These are phyloP conservation scores for Coccomyxa subellipsoidea DNA, from an alignment of 163 green algal genomes.

Conservation along the genomic window DNA sequence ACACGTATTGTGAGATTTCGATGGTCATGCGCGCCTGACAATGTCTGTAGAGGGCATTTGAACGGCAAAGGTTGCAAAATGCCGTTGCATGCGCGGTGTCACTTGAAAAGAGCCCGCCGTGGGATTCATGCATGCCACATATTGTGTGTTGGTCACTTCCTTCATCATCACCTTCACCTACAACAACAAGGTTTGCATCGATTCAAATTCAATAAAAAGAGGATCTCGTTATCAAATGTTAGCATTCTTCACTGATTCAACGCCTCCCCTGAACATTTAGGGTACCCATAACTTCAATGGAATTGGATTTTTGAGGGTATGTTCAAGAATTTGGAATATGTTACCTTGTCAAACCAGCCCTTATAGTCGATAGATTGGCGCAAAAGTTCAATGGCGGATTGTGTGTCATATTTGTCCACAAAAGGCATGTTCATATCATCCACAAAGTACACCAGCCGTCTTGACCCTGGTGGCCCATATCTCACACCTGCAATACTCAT, in stretches of 20 bases:
- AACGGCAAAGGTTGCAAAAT: constrained; percentile 91
- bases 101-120: constrained; percentile 88
- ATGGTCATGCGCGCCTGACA: constrained; percentile 36
- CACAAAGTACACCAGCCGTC: constrained; percentile 85
- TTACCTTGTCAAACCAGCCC: constrained; percentile 73
- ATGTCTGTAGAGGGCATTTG: constrained; percentile 80
- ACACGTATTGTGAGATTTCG: too few species aligned
- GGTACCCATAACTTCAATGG: too few species aligned
- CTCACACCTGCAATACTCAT: constrained; percentile 53
- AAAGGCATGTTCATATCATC: constrained; percentile 92
- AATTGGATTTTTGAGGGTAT: too few species aligned
- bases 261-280: too few species aligned
- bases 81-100: constrained; percentile 88
- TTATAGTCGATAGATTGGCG: constrained; percentile 87
- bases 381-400: constrained; percentile 85
- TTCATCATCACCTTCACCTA: constrained; percentile 84
- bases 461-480: constrained; percentile 77
- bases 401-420: constrained; percentile 95
- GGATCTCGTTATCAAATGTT: too few species aligned
- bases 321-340: neutral
- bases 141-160: constrained; percentile 83
- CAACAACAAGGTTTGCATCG: too few species aligned
- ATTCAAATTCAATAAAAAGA: too few species aligned
- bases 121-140: constrained; percentile 88
- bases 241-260: too few species aligned